Percentiles rank a stretch among this genome's conserved stretches.
Conservation (phyloP, 352 stramenopile genomes). For the Phytophthora podocarpi region DNA sequence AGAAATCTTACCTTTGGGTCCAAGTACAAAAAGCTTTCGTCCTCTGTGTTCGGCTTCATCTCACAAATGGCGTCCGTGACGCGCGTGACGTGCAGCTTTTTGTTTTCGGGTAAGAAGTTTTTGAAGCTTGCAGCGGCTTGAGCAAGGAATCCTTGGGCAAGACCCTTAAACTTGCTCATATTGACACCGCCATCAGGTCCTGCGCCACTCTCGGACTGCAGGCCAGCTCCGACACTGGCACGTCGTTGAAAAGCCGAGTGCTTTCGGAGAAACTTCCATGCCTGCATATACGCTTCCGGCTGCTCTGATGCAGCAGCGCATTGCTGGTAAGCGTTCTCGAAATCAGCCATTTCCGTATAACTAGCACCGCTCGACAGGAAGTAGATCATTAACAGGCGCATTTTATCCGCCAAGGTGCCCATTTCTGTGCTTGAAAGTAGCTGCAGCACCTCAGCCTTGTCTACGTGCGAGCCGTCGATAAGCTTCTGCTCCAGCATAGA, state of each 20-base stretch:
- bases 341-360: slow-evolving; percentile 71
- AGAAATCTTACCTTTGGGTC: slow-evolving; percentile 71
- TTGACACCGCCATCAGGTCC: slow-evolving; percentile 50
- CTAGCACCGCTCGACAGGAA: slow-evolving; percentile 80
- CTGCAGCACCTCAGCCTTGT: slow-evolving; percentile 75
- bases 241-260: slow-evolving; percentile 85
- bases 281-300: slow-evolving; percentile 49
- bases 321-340: slow-evolving; percentile 76
- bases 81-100: slow-evolving; percentile 86
- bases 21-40: slow-evolving; percentile 85
- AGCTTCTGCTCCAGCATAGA: slow-evolving; percentile 89
- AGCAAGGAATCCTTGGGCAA: slow-evolving; percentile 80
- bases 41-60: slow-evolving; percentile 78
- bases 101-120: slow-evolving; percentile 89
- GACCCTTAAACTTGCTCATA: slow-evolving; percentile 86
- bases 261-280: slow-evolving; percentile 85
- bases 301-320: slow-evolving; percentile 40
- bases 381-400: slow-evolving; percentile 89
- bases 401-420: slow-evolving; percentile 78
- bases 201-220: slow-evolving; percentile 40
- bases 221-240: slow-evolving; percentile 60
- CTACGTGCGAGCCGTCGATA: slow-evolving; percentile 77
- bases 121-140: slow-evolving; percentile 86
- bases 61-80: slow-evolving; percentile 85
- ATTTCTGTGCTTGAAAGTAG: slow-evolving; percentile 66